phyloP scores from a whole-genome alignment of 2,329 filamentous ascomycete genomes.

The Xylariaceae sp. region DNA sequence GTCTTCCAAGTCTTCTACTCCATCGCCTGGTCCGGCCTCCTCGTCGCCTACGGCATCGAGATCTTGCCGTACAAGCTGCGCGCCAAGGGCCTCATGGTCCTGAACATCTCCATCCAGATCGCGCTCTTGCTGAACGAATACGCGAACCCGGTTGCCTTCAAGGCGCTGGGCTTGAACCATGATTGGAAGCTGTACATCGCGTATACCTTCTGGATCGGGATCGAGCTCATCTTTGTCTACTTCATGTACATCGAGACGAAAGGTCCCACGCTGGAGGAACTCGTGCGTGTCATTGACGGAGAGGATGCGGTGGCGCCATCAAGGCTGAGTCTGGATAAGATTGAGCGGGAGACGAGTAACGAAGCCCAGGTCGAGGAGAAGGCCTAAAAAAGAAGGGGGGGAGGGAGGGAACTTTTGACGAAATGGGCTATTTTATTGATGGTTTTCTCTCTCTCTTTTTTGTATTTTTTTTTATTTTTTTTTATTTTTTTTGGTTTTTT shows the following conservation, averaged over 20 bases:
- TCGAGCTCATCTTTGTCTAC: conserved; percentile 51
- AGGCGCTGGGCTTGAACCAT: conserved; percentile 37
- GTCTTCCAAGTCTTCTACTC: conserved; percentile 47
- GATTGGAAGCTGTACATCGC: conserved; percentile 53
- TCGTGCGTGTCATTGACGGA: conserved; percentile 62
- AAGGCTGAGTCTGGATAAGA: conserved; percentile 39
- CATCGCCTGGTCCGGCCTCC: conserved; percentile 52
- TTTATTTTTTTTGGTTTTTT: no score
- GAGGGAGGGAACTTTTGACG: background rate
- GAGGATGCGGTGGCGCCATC: conserved; percentile 45
- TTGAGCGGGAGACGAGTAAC: conserved; percentile 39
- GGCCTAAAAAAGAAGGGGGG: conserved; percentile 15
- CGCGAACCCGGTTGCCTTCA: conserved; percentile 50
- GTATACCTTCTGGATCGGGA: conserved; percentile 52
- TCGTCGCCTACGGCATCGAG: conserved; percentile 49
- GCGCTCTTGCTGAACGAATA: conserved; percentile 50
- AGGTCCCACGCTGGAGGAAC: conserved; percentile 60
- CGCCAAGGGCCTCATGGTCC: conserved; percentile 50
- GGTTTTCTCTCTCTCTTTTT: no score
- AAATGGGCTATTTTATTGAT: no score
- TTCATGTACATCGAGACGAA: conserved; percentile 56
- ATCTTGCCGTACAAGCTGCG: conserved; percentile 46
- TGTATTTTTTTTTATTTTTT: no score
- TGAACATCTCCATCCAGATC: conserved; percentile 52
- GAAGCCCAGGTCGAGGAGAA: conserved; percentile 30